Evolutionary conservation across 208 protist species (phyloP), one percentile per base, ranked within the genome.

Genomic region (Blastocrithidia nonstop): DNA sequence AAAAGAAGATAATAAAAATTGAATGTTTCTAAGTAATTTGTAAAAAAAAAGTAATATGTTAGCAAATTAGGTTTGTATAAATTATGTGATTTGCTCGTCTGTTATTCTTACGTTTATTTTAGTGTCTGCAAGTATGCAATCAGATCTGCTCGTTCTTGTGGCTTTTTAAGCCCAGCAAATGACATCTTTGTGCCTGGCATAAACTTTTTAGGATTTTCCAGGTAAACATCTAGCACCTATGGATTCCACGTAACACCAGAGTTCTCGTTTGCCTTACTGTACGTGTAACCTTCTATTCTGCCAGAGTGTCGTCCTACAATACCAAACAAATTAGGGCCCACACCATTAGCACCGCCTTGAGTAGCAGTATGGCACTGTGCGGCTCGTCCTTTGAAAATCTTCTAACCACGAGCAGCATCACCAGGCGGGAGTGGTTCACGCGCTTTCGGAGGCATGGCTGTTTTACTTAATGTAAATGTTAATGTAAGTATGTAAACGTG

Each of bases 141-240:
- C 47, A 96, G 71, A 62, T 97, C 93, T 11, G 82, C 81, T 51
- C 94, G 76, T 53, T 97, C 94, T 50, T 89, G 71, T 22, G 63
- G 71, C 56, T 92, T 95, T 59, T 96, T 96, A 21, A 97, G 49
- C 44, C 95, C 94, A 26, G 90, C 88, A 50, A 97, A 97, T 27
- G 90, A 93, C 95, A 97, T 97, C 73, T 97, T 97, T 42, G 89
- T 97, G 46, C 91, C 93, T 21, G 94, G 94, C 70, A 97, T 96
- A 61, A 95, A 97, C 83, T 98, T 98, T 86, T 98, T 98, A 43
- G 95, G 95, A 61, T 98, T 96, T 66, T 93, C 72, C 26, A 98
- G 68, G 56, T 97, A 98, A 27, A 94, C 81, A 56, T 93, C 84
- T 20, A 98, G 74, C 46, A 88, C 81, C 41, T 96, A 71, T 22